Percentiles rank a stretch among this genome's conserved stretches.
Evolutionary conservation across 1,139 yeast species (phyloP).

Genomic region (Taphrina sp.): DNA sequence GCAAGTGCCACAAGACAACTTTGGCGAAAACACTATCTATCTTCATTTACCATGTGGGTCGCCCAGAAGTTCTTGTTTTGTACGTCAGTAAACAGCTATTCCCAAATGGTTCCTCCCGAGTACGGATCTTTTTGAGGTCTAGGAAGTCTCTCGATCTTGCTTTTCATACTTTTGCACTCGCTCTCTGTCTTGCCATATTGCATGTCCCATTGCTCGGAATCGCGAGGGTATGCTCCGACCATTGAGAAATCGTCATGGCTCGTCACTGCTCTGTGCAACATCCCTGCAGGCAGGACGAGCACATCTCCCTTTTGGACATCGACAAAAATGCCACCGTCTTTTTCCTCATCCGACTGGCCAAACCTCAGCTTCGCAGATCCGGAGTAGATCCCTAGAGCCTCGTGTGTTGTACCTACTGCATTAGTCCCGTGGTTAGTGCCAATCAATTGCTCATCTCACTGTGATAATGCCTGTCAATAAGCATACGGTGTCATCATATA

Average conservation of each 20-base stretch:
- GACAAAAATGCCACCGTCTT: background rate
- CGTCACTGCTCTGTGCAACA: background rate
- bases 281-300: slow-evolving; percentile 7
- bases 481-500: background rate
- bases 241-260: slow-evolving; percentile 1
- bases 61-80: too few relatives aligned
- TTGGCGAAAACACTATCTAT: too few relatives aligned
- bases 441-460: background rate
- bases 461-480: slow-evolving; percentile 7
- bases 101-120: slow-evolving; percentile 4
- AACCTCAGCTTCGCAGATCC: slow-evolving; percentile 4
- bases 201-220: slow-evolving; percentile 6
- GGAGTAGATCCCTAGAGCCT: slow-evolving; percentile 2
- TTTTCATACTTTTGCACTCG: slow-evolving; percentile 1
- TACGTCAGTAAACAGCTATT: background rate
- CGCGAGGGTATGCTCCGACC: slow-evolving; percentile 10
- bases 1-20: too few relatives aligned
- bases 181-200: background rate
- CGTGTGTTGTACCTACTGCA: slow-evolving; percentile 6
- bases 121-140: slow-evolving; percentile 2
- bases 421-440: background rate
- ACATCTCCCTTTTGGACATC: slow-evolving; percentile 6
- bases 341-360: slow-evolving; percentile 3
- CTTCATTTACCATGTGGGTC: background rate
- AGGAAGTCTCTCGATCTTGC: background rate